Evolutionary conservation across 1,139 yeast genomes (phyloP).

Genomic region (Candida tetrigidarum): DNA sequence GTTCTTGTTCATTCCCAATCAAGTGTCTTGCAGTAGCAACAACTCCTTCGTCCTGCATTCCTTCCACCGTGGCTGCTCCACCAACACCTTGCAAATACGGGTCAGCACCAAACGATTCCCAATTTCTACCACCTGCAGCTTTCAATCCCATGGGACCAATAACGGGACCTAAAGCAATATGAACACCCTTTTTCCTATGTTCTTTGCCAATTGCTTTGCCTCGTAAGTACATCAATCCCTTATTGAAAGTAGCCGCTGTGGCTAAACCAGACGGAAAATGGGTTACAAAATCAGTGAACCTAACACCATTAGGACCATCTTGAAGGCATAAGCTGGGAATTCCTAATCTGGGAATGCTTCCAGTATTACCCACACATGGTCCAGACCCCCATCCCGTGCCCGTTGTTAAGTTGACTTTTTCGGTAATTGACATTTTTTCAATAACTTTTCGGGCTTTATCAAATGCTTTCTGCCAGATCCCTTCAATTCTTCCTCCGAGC

Average conservation of each 20-base stretch:
- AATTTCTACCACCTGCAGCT: conserved; percentile 67
- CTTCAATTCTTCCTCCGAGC: conserved; percentile 45
- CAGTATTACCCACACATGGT: conserved; percentile 69
- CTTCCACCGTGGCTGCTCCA: conserved; percentile 57
- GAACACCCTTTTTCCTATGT: conserved; percentile 59
- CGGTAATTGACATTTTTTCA: conserved; percentile 58
- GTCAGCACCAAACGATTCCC: conserved; percentile 71
- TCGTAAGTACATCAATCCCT: conserved; percentile 51
- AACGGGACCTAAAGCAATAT: conserved; percentile 63
- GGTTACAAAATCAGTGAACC: conserved; percentile 60
- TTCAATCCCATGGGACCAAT: conserved; percentile 67
- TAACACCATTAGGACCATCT: conserved; percentile 68
- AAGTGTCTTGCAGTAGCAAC: conserved; percentile 59
- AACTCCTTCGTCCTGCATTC: conserved; percentile 62
- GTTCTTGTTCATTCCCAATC: conserved; percentile 68
- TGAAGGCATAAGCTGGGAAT: conserved; percentile 64
- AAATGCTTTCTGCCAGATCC: conserved; percentile 60
- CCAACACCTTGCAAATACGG: conserved; percentile 64
- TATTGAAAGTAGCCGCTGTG: conserved; percentile 62
- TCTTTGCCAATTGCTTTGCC: conserved; percentile 65
- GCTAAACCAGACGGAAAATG: conserved; percentile 65
- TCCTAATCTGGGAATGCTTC: conserved; percentile 58
- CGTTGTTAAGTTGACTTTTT: conserved; percentile 65
- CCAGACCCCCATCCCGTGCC: conserved; percentile 72
- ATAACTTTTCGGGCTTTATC: conserved; percentile 56